Base-by-base conservation (phyloP, 2,329 filamentous ascomycete genomes). In the Colletotrichum horii region DNA sequence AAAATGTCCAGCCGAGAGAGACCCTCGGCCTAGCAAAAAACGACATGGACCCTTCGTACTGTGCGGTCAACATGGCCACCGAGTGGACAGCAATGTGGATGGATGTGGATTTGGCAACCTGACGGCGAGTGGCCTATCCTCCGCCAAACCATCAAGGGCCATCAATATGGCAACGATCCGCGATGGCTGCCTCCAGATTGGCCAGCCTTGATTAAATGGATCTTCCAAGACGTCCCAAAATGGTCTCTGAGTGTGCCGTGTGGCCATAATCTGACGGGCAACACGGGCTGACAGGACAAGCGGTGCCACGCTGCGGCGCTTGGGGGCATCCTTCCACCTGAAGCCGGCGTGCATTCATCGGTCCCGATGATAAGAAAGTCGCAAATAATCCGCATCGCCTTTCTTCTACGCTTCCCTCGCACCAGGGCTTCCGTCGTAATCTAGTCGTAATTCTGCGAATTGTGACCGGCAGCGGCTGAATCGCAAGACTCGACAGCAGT, bases 151-250 rank as follows among this genome's bases (percentile, higher is more conserved):
- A 64, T 67, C 55, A 55, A 32, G 30, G 28, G 55, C 32, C 16
- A 64, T 70, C 56, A 34, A 64, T 19, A 36, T n/a, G 36, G 73
- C 55, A 75, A 75, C 24, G 69, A 75, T 75, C 69, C 64, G 70
- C 73, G 36, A 43, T 38, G 55, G 38, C 55, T 61, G 72, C 72
- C 38, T 66, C 68, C 30, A 66, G 68, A 72, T 72, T 73, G 69
- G 73, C 69, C 73, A 75, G 73, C 70, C 73, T 73, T 75, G 73
- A 68, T 73, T 73, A 64, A 75, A 14, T 75, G 70, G 69, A 75
- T 75, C 73, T 67, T 43, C 62, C 73, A 75, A 43, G n/a, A 48
- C 38, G 56, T 64, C 34, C 70, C 32, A 34, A 68, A 73, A 24
- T 52, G 64, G 38, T 19, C 26, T 32, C 32, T 38, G 28, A 22